These are phyloP conservation scores for Moesziomyces parantarcticus DNA, from an alignment of 1,284 basidiomycete species.

Conservation along the genomic window DNA sequence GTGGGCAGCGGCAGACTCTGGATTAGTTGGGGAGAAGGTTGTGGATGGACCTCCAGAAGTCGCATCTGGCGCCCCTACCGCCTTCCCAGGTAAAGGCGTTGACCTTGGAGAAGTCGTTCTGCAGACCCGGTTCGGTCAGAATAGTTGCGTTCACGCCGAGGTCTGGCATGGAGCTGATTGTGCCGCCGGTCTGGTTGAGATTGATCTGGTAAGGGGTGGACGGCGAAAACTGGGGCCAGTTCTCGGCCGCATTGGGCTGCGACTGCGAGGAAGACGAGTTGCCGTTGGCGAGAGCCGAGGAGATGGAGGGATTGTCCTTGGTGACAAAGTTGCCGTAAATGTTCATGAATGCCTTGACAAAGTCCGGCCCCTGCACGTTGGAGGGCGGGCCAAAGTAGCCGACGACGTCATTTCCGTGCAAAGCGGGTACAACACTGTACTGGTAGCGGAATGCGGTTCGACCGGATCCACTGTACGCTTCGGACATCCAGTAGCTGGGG, in stretches of 20 bases:
- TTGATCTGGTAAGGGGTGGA: constrained; percentile 29
- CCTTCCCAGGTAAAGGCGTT: constrained; percentile 24
- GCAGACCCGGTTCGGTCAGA: constrained; percentile 1
- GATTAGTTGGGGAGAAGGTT: constrained; percentile 6
- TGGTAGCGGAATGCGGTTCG: constrained; percentile 29
- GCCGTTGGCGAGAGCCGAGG: constrained; percentile 15
- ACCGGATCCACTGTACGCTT: constrained; percentile 36
- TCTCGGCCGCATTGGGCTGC: constrained; percentile 12
- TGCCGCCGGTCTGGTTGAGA: constrained; percentile 37
- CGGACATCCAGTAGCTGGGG: constrained; percentile 41
- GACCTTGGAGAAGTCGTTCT: constrained; percentile 12
- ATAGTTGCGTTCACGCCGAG: constrained; percentile 11
- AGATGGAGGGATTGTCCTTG: constrained; percentile 23
- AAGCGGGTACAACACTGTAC: constrained; percentile 31
- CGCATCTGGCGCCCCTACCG: constrained; percentile 10
- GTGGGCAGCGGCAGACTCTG: background rate
- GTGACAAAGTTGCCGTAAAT: constrained; percentile 41
- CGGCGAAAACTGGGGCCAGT: constrained; percentile 27
- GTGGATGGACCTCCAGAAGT: constrained; percentile 15
- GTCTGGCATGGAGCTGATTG: background rate
- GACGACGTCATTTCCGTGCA: constrained; percentile 33
- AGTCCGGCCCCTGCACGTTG: constrained; percentile 12
- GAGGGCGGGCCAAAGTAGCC: constrained; percentile 31
- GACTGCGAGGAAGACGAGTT: constrained; percentile 1
- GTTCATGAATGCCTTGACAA: constrained; percentile 36